phyloP scores from a whole-genome alignment of 75 land plant species.

The Pinus albicaulis region DNA sequence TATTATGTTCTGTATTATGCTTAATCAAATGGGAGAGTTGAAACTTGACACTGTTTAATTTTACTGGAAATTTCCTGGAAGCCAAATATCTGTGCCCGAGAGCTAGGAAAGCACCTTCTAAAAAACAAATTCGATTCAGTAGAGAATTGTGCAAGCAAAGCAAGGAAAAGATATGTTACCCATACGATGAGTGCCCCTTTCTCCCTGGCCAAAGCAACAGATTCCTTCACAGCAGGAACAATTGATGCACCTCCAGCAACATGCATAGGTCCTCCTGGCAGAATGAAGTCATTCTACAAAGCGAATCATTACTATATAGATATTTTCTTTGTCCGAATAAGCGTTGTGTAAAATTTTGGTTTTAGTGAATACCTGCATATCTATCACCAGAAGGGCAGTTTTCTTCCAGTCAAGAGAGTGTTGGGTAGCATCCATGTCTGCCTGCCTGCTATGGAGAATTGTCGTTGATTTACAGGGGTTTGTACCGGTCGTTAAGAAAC shows the following conservation, averaged over 20 bases:
- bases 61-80: too few species aligned
- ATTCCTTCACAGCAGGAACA: slow-evolving; percentile 59
- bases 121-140: background rate
- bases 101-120: background rate
- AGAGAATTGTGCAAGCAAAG: background rate
- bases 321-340: background rate
- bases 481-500: too few species aligned
- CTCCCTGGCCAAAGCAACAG: slow-evolving; percentile 63
- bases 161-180: slow-evolving; percentile 33
- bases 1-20: background rate
- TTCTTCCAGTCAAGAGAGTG: slow-evolving; percentile 25
- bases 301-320: background rate
- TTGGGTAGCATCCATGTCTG: background rate
- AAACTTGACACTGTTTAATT: too few species aligned
- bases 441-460: background rate
- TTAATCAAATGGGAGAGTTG: too few species aligned
- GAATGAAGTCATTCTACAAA: slow-evolving; percentile 81
- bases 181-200: slow-evolving; percentile 71
- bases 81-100: background rate
- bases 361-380: slow-evolving; percentile 51
- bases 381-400: slow-evolving; percentile 55
- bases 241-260: slow-evolving; percentile 67
- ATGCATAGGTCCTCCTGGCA: slow-evolving; percentile 39
- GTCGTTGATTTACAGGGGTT: too few species aligned
- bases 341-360: background rate